Evolutionary conservation across 805 yeast species (phyloP).

Genomic region (Kuraishia piskuri): DNA sequence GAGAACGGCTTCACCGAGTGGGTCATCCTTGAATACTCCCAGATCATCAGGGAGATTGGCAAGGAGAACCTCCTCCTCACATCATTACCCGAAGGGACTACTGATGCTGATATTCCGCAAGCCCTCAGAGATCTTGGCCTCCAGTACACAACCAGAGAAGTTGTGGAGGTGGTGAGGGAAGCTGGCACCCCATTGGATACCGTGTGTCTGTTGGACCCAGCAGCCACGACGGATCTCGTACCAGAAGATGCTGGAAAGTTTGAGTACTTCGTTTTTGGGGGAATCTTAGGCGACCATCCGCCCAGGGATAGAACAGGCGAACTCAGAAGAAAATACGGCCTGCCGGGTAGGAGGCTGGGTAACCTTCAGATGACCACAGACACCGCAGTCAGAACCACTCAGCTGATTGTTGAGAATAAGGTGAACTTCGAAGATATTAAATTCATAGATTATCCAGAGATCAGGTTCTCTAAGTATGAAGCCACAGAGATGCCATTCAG

Average conservation of each 20-base stretch:
- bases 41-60: constrained; percentile 80
- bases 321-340: constrained; percentile 70
- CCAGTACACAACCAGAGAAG: constrained; percentile 76
- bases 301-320: constrained; percentile 91
- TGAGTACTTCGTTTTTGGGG: constrained; percentile 93
- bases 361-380: constrained; percentile 94
- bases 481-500: constrained; percentile 98
- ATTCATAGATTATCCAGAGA: constrained; percentile 91
- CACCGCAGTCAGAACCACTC: constrained; percentile 91
- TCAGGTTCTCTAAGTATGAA: constrained; percentile 78
- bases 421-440: constrained; percentile 60
- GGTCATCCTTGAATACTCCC: constrained; percentile 83
- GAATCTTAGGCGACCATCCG: constrained; percentile 92
- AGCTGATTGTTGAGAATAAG: constrained; percentile 57
- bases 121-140: constrained; percentile 52
- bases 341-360: constrained; percentile 83
- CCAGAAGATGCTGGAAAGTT: constrained; percentile 62
- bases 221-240: constrained; percentile 63
- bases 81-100: constrained; percentile 61
- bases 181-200: constrained; percentile 29
- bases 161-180: constrained; percentile 43
- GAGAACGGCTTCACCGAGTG: constrained; percentile 95
- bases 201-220: constrained; percentile 85
- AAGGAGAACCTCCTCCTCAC: constrained; percentile 64
- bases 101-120: constrained; percentile 55